Percentiles rank a stretch among this genome's conserved stretches.
Conservation (phyloP, 495 filamentous ascomycete species). For the Lasiosphaeria ovina region DNA sequence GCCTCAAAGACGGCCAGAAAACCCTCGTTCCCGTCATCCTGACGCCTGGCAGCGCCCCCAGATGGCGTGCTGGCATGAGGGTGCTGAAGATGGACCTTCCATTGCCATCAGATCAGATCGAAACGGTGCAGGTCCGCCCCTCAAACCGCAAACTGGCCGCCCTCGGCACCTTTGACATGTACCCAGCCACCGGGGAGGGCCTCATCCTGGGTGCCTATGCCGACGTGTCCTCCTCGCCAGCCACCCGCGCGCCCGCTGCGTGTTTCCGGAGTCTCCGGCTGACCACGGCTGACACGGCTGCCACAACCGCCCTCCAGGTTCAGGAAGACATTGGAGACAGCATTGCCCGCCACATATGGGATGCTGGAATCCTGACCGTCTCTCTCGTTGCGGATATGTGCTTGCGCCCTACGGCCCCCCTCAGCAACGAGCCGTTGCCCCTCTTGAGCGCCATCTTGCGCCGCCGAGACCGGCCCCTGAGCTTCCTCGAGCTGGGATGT, state of each 20-base stretch:
- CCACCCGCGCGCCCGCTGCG: conserved; percentile 18
- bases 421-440: conserved; percentile 8
- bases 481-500: conserved; percentile 74
- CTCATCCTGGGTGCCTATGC: conserved; percentile 40
- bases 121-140: conserved; percentile 39
- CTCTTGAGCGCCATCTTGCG: conserved; percentile 19
- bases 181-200: conserved; percentile 19
- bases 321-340: conserved; percentile 94
- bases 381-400: conserved; percentile 38
- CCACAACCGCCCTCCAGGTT: conserved; percentile 40
- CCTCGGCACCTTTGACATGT: conserved; percentile 32
- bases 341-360: conserved; percentile 95
- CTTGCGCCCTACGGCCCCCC: conserved; percentile 1
- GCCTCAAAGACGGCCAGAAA: conserved; percentile 21
- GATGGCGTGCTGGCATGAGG: conserved; percentile 42
- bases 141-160: conserved; percentile 26
- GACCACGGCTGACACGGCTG: conserved; percentile 23
- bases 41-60: conserved; percentile 15
- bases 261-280: conserved; percentile 39
- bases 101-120: conserved; percentile 27
- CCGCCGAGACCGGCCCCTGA: conserved; percentile 30
- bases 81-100: conserved; percentile 40
- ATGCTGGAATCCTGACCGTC: conserved; percentile 44
- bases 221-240: conserved; percentile 23
- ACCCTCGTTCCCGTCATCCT: conserved; percentile 39